phyloP scores from a whole-genome alignment of 2,329 filamentous ascomycete species.

The Verticillium klebahnii region DNA sequence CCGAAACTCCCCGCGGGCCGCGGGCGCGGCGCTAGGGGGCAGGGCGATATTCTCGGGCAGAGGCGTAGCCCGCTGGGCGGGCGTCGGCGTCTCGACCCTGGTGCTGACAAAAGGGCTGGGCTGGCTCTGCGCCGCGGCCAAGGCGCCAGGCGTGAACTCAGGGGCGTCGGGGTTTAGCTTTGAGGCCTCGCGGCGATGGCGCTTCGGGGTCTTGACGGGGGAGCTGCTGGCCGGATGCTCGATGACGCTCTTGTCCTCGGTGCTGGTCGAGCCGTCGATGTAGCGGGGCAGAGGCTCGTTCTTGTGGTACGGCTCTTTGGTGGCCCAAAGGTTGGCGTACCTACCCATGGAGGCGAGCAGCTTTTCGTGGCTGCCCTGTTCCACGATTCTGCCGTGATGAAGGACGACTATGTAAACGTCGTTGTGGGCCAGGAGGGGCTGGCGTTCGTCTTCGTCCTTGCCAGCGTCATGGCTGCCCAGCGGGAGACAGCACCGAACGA shows the following conservation, averaged over 20 bases:
- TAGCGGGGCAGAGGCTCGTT: not conserved
- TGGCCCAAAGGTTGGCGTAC: not conserved
- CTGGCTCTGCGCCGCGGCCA: not conserved
- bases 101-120: not conserved
- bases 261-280: not conserved
- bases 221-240: not conserved
- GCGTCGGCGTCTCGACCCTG: not conserved
- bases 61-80: not conserved
- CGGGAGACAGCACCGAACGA: not conserved
- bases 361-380: not conserved
- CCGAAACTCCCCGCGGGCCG: not conserved
- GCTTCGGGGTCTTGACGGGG: not conserved
- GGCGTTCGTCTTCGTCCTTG: not conserved
- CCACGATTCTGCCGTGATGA: not conserved
- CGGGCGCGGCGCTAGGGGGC: not conserved
- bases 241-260: not conserved
- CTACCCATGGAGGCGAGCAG: not conserved
- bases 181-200: constrained; percentile 33
- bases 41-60: not conserved
- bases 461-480: not conserved
- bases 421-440: not conserved
- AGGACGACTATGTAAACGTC: not conserved
- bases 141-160: constrained; percentile 46
- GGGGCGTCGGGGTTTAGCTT: constrained; percentile 52
- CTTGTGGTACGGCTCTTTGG: not conserved